Base-by-base conservation (phyloP, 257 asterid genomes). In the Solanum sejunctum region DNA sequence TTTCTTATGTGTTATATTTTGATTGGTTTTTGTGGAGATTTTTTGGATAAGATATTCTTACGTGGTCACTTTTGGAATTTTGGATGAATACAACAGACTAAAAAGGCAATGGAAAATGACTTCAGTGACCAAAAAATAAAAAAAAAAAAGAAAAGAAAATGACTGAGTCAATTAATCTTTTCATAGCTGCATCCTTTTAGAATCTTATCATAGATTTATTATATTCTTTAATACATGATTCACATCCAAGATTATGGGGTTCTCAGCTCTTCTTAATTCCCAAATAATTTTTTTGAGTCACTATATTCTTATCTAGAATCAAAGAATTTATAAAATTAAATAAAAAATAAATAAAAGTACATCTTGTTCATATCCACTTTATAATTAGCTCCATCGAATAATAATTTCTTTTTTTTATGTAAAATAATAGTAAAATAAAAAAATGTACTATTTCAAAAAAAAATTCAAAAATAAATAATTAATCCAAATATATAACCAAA, bases 21-120 rank as follows among this genome's bases (percentile, higher is more conserved):
- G 54, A 81, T 69, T 85, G 88, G 85, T 12, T 36, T 51, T 3
- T 20, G 58, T 63, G 82, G 49, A 64, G 73, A 54, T 81, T 57
- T 28, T 32, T 70, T 45, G 83, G 88, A 85, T 81, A 85, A 85
- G 88, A 85, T 78, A 28, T 28, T 51, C 61, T 52, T 78, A 78
- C 83, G 83, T 78, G 64, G 49, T 78, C 26, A 3, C 21, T 78
- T 51, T 78, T 81, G 85, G 43, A 85, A 49, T 69, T 67, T 81
- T 32, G 82, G 71, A 84, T 85, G 52, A 58, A 63, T 21, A 45
- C 83, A 56, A 28, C 15, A 60, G 21, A 9, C 13, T 28, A 26
- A 81, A 85, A 85, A 82, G 81, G 51, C 56, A 70, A 26, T 57
- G 56, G 85, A 81, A 81, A 66, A 66, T 83, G 80, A 63, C 78